These are phyloP conservation scores for Nakataea oryzae DNA, from an alignment of 2,329 filamentous ascomycete species.

Conservation along the genomic window DNA sequence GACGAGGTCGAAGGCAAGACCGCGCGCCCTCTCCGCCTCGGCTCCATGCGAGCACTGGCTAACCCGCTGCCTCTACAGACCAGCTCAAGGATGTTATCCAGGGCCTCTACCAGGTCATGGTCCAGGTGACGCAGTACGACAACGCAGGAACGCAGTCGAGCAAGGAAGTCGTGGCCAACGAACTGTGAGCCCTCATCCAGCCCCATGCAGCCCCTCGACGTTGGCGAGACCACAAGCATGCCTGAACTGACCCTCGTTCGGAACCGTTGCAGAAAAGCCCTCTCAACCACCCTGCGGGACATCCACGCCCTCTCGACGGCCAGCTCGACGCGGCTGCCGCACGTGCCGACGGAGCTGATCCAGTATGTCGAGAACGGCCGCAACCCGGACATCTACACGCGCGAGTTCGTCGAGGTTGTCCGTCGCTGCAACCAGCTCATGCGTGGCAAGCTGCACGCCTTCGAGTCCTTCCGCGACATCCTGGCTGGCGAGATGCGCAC, in stretches of 20 bases:
- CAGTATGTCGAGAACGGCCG: constrained; percentile 62
- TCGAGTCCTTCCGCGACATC: constrained; percentile 49
- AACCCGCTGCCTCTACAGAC: constrained; percentile 23
- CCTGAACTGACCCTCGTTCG: not conserved
- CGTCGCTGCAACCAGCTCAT: constrained; percentile 56
- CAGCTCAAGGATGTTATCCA: constrained; percentile 53
- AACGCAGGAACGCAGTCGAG: constrained; percentile 31
- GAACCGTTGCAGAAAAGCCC: constrained; percentile 14
- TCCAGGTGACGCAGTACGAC: constrained; percentile 53
- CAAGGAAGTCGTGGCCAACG: constrained; percentile 43
- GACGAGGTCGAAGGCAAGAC: not conserved
- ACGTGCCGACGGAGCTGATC: constrained; percentile 51
- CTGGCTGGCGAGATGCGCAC: constrained; percentile 46
- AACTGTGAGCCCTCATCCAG: constrained; percentile 31
- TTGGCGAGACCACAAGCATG: not conserved
- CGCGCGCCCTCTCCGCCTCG: not conserved
- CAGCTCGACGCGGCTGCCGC: constrained; percentile 26
- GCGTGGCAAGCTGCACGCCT: constrained; percentile 53
- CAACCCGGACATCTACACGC: constrained; percentile 65
- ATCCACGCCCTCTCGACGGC: constrained; percentile 22
- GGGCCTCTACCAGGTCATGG: constrained; percentile 53
- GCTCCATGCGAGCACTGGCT: not conserved
- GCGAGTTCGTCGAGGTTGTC: constrained; percentile 62
- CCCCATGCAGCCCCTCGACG: not conserved
- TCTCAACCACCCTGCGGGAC: constrained; percentile 26